Conservation (phyloP, 2,329 filamentous ascomycete genomes). For the Hymenoscyphus salicellus region DNA sequence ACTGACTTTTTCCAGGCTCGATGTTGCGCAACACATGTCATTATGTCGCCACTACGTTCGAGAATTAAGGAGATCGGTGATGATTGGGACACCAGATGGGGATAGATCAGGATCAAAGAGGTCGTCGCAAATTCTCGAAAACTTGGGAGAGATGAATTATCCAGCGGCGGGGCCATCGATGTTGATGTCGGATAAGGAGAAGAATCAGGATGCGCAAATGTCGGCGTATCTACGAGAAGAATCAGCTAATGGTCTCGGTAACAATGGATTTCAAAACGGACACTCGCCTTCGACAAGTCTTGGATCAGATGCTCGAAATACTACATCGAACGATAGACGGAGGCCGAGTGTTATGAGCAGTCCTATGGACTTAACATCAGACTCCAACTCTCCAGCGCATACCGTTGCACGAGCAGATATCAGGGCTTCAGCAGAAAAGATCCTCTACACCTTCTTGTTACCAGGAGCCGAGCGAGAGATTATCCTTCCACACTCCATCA, state of each 20-base stretch:
- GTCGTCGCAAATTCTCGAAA: constrained; percentile 76
- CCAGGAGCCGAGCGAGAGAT: constrained; percentile 97
- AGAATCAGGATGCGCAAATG: constrained; percentile 81
- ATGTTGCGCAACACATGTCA: constrained; percentile 98
- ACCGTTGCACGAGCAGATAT: constrained; percentile 87
- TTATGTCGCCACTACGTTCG: constrained; percentile 96
- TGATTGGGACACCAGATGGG: constrained; percentile 87
- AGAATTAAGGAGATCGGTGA: constrained; percentile 86
- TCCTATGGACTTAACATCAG: constrained; percentile 61
- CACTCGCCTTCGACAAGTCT: constrained; percentile 51
- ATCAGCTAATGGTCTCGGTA: constrained; percentile 46
- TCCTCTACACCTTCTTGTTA: constrained; percentile 94
- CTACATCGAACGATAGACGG: constrained; percentile 47
- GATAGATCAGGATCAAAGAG: constrained; percentile 75
- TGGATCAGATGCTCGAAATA: constrained; percentile 42
- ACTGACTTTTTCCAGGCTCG: constrained; percentile 64
- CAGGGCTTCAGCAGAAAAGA: constrained; percentile 91
- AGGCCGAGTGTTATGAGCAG: constrained; percentile 58
- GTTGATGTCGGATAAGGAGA: constrained; percentile 67
- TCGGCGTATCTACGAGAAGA: constrained; percentile 82
- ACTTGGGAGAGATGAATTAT: constrained; percentile 63
- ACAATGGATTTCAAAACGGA: constrained; percentile 48
- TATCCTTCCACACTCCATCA: constrained; percentile 82
- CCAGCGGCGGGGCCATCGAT: constrained; percentile 58
- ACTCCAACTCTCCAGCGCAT: constrained; percentile 79